A percentile compares a stretch with the other conserved stretches of the same genome.
Evolutionary conservation across 2,329 filamentous ascomycete species (phyloP).

Genomic region (Penicillium sclerotigenum): DNA sequence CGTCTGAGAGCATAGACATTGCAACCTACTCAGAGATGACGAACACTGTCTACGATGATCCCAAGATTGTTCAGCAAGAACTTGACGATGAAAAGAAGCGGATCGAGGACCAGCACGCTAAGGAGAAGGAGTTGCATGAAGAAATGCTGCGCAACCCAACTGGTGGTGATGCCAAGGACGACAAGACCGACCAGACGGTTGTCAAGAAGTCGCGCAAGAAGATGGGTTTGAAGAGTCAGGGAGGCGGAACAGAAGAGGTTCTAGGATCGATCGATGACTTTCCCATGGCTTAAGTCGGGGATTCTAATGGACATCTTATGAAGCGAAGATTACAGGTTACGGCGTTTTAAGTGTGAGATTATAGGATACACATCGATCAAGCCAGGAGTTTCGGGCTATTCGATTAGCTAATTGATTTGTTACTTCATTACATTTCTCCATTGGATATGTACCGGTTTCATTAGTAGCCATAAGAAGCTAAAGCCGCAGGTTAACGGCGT

Average conservation of each 20-base stretch:
- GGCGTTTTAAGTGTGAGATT: slow-evolving; percentile 7
- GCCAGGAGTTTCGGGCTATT: slow-evolving; percentile 4
- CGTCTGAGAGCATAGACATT: slow-evolving; percentile 44
- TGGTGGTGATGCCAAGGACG: slow-evolving; percentile 32
- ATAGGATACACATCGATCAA: slow-evolving; percentile 6
- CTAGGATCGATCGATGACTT: slow-evolving; percentile 40
- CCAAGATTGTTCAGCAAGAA: slow-evolving; percentile 39
- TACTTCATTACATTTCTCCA: neutral
- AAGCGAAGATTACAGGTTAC: neutral
- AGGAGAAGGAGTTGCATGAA: slow-evolving; percentile 45
- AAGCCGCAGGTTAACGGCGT: too few relatives aligned
- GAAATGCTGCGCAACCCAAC: slow-evolving; percentile 43
- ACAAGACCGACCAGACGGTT: slow-evolving; percentile 28
- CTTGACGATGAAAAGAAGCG: slow-evolving; percentile 46
- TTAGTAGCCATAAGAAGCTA: neutral
- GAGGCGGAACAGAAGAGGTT: slow-evolving; percentile 42
- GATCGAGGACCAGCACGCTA: slow-evolving; percentile 47
- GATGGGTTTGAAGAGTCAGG: slow-evolving; percentile 24
- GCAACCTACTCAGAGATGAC: slow-evolving; percentile 47
- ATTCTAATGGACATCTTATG: neutral
- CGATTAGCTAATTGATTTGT: neutral
- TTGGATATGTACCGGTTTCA: neutral
- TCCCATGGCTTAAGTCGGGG: slow-evolving; percentile 7
- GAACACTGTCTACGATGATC: slow-evolving; percentile 44
- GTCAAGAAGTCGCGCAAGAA: slow-evolving; percentile 35